Base-by-base conservation (phyloP, 805 yeast species). In the Yamadazyma olivae region DNA sequence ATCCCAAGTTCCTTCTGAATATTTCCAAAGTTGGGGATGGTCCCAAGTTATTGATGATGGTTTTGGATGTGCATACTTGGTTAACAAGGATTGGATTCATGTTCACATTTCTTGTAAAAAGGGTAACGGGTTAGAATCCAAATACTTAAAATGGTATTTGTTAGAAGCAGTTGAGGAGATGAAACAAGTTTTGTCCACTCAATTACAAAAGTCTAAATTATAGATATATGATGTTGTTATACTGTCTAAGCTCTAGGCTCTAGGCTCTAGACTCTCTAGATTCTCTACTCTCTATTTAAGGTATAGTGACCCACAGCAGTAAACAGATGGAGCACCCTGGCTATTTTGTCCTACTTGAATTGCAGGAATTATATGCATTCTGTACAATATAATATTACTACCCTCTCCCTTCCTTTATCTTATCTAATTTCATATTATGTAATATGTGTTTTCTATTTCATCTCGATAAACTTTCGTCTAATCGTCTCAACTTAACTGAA, bases 1-100 rank as follows among this genome's bases (percentile, higher is more conserved):
- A 2, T 88, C 96, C 1, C 98, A 91, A 63, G 71, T 91, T 46
- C 83, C 93, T 6, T 83, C 95, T 4, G 71, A 67, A 45, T 71
- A 70, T 60, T 86, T 88, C 64, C 88, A 88, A 57, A 90, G 95
- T 30, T 91, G 90, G 73, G 99, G 99, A 22, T 91, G 89, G 87
- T 78, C 96, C 14, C 95, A 95, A 59, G 98, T 93, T 33, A 80
- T 84, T 50, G 95, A 90, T 54, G 86, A 83, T 43, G 99, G 99
- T 6, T 81, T 85, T 52, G 99, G 98, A 6, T 73, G 87, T 44
- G 97, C 96, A 6, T 91, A 91, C 69, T 87, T 89, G 87, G 73
- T 91, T 53, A 89, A 86, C 70, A 77, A 77, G 41, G 83, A 90
- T 49, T 82, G 85, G 79, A 53, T 89, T 46, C 91, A 89, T 57